Percentiles rank a stretch among this genome's conserved stretches.
phyloP scores from a whole-genome alignment of 2,329 filamentous ascomycete genomes.

The Xylariaceae sp. region DNA sequence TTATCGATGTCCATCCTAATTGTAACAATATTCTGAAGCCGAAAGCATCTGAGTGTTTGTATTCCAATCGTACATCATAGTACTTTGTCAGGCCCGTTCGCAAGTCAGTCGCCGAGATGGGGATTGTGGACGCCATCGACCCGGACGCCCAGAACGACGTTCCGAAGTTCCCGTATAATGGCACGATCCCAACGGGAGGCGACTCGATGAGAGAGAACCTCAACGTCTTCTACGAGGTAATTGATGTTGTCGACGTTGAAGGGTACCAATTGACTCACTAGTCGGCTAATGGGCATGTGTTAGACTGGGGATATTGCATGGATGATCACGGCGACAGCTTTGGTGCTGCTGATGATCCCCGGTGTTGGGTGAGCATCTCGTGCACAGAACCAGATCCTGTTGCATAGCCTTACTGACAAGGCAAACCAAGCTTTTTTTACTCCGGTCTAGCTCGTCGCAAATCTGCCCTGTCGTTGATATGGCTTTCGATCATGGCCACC shows the following conservation, averaged over 20 bases:
- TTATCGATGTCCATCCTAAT: background rate
- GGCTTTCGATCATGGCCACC: constrained; percentile 82
- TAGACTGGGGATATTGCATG: constrained; percentile 75
- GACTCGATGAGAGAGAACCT: constrained; percentile 62
- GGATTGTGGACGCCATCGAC: constrained; percentile 36
- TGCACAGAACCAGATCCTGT: background rate
- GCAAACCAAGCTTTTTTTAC: constrained; percentile 68
- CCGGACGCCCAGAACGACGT: constrained; percentile 42
- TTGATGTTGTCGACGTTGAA: constrained; percentile 22
- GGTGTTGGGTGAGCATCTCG: constrained; percentile 62
- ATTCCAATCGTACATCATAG: background rate
- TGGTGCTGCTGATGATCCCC: constrained; percentile 88
- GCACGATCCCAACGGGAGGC: constrained; percentile 58
- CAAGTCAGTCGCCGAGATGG: constrained; percentile 27
- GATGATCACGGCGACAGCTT: constrained; percentile 74
- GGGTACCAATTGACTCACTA: constrained; percentile 21
- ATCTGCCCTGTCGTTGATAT: constrained; percentile 82
- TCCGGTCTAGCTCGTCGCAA: constrained; percentile 84
- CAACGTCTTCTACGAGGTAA: constrained; percentile 72
- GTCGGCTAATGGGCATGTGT: constrained; percentile 13
- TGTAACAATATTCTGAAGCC: background rate
- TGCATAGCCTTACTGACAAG: constrained; percentile 10
- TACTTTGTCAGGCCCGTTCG: constrained; percentile 2
- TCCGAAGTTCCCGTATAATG: constrained; percentile 55
- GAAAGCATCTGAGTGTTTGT: background rate